Conservation (phyloP, 2,329 filamentous ascomycete species). For the Fusarium sp. region DNA sequence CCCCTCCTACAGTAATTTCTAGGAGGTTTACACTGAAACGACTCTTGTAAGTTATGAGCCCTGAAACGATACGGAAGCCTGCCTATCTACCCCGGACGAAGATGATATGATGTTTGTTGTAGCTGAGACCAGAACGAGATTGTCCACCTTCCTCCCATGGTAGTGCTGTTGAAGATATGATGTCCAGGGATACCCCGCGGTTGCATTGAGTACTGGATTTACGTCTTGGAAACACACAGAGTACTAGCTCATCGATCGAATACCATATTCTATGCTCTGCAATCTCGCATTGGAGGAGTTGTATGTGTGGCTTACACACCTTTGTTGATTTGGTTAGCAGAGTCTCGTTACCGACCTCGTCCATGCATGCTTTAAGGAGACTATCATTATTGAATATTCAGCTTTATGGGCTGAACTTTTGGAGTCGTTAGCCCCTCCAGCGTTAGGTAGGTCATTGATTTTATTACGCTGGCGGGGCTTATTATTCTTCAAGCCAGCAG, state of each 20-base stretch:
- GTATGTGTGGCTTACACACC: neutral
- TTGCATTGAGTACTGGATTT: constrained; percentile 5
- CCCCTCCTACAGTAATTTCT: neutral
- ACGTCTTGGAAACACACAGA: constrained; percentile 1
- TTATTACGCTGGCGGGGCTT: constrained; percentile 19
- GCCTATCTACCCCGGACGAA: neutral
- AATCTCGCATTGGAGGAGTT: neutral
- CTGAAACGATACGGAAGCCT: neutral
- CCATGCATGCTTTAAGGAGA: too few relatives aligned
- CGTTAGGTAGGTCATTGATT: constrained; percentile 34
- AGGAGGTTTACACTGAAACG: constrained; percentile 9
- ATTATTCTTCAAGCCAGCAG: neutral
- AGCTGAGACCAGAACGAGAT: neutral
- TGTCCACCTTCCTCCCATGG: neutral
- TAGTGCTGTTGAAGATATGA: neutral
- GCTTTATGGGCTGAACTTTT: constrained; percentile 4
- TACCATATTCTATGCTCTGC: too few relatives aligned
- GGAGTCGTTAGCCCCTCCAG: neutral
- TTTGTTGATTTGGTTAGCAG: neutral
- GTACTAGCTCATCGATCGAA: neutral
- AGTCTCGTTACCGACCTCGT: neutral
- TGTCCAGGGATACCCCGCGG: constrained; percentile 20
- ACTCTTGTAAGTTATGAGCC: constrained; percentile 9
- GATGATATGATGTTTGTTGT: constrained; percentile 4
- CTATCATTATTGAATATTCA: too few relatives aligned